Percentiles rank a stretch among this genome's conserved stretches.
These are phyloP conservation scores for Ricinus communis DNA, from an alignment of 345 rosid species.

Conservation along the genomic window DNA sequence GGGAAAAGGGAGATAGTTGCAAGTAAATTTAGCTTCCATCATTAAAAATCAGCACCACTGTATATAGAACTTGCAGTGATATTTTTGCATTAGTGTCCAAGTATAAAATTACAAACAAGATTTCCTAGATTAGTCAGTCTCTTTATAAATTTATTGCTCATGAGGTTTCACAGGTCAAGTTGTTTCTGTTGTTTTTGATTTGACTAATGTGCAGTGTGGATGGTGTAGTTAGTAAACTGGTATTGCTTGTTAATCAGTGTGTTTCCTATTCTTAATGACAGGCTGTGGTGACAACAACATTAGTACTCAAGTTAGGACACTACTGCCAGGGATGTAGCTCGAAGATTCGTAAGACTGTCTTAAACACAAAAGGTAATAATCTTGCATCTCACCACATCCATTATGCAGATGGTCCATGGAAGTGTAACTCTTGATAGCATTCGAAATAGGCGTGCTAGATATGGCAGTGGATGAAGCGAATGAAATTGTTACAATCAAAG, in stretches of 20 bases:
- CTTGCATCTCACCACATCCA: background rate
- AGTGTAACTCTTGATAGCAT: background rate
- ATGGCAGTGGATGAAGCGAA: conserved; percentile 46
- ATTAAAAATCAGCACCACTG: too few relatives aligned
- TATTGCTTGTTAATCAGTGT: background rate
- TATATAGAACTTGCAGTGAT: too few relatives aligned
- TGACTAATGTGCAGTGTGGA: background rate
- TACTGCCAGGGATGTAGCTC: conserved; percentile 71
- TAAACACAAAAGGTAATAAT: conserved; percentile 51
- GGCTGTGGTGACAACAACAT: conserved; percentile 53
- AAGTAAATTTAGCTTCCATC: too few relatives aligned
- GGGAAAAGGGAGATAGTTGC: too few relatives aligned
- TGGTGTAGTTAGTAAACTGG: background rate
- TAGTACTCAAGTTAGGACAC: conserved; percentile 52
- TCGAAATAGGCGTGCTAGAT: conserved; percentile 50
- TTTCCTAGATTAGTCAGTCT: too few relatives aligned
- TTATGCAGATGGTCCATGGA: background rate
- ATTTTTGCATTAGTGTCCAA: too few relatives aligned
- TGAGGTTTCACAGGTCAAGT: background rate
- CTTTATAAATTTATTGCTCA: too few relatives aligned
- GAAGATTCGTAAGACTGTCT: conserved; percentile 50
- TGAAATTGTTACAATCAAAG: conserved; percentile 61
- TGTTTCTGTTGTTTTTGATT: background rate
- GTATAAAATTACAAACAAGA: too few relatives aligned
- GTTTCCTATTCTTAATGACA: conserved; percentile 12